phyloP scores from a whole-genome alignment of 2,329 filamentous ascomycete species.

The Phaeophleospora eucalypticola region DNA sequence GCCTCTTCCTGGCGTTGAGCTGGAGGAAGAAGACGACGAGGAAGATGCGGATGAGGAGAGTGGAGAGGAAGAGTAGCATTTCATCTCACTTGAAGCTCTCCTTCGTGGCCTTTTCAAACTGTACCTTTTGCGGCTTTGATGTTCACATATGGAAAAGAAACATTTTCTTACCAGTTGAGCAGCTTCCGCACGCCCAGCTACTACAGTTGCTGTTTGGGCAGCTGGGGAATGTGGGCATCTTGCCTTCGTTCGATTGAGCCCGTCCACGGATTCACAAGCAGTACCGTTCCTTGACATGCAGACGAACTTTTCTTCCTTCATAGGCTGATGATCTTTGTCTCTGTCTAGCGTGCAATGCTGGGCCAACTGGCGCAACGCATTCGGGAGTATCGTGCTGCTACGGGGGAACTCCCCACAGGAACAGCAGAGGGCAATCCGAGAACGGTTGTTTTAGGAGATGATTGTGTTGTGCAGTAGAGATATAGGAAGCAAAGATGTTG shows the following conservation, averaged over 20 bases:
- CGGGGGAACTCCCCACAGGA: neutral
- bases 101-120: no score
- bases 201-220: conserved; percentile 27
- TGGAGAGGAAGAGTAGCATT: no score
- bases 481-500: no score
- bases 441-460: neutral
- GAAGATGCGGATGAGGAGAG: no score
- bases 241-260: conserved; percentile 13
- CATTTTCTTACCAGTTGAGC: neutral
- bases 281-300: no score
- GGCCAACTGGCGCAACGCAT: neutral
- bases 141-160: no score
- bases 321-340: no score
- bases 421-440: neutral
- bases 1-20: conserved; percentile 1
- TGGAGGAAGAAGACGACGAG: neutral
- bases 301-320: no score
- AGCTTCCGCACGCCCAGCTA: conserved; percentile 27
- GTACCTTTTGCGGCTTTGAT: no score
- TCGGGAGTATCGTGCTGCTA: neutral
- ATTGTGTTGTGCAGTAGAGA: neutral
- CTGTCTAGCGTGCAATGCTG: neutral
- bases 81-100: no score
- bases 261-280: no score
- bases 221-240: conserved; percentile 19